Evolutionary conservation across 129 eudicot genomes (phyloP).

Genomic region (Cynara cardunculus): DNA sequence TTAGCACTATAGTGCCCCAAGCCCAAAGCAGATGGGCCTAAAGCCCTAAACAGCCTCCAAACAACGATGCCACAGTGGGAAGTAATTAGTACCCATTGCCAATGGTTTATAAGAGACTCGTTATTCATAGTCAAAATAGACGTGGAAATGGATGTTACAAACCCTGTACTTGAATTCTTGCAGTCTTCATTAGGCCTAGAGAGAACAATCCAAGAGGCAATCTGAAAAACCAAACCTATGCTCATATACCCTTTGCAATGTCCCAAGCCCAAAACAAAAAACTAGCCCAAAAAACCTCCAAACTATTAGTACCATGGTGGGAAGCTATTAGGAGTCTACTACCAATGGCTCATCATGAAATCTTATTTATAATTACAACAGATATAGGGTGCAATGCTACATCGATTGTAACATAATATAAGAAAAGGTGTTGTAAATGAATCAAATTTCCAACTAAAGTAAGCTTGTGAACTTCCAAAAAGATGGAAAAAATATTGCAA

Average conservation of each 20-base stretch:
- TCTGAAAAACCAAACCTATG: slow-evolving; percentile 15
- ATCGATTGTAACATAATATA: not conserved
- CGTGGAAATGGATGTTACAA: not conserved
- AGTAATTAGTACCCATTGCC: not conserved
- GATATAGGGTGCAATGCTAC: slow-evolving; percentile 11
- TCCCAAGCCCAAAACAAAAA: slow-evolving; percentile 8
- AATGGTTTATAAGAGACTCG: not conserved
- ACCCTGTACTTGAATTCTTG: not conserved
- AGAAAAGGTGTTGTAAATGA: not conserved
- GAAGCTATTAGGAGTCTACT: slow-evolving; percentile 11
- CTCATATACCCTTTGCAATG: slow-evolving; percentile 10
- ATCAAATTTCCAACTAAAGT: not conserved
- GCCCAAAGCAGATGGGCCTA: not conserved
- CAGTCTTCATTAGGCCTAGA: not conserved
- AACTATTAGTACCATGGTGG: not conserved
- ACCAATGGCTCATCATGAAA: not conserved
- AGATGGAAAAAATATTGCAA: not conserved
- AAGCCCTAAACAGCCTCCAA: not conserved
- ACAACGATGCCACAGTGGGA: not conserved
- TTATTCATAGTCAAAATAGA: not conserved
- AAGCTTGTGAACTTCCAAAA: not conserved
- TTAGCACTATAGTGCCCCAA: slow-evolving; percentile 6
- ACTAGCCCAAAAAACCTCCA: not conserved
- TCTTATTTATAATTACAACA: not conserved
- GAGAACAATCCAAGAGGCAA: not conserved